Conservation (phyloP, 2,329 filamentous ascomycete genomes). For the Monascus ruber region DNA sequence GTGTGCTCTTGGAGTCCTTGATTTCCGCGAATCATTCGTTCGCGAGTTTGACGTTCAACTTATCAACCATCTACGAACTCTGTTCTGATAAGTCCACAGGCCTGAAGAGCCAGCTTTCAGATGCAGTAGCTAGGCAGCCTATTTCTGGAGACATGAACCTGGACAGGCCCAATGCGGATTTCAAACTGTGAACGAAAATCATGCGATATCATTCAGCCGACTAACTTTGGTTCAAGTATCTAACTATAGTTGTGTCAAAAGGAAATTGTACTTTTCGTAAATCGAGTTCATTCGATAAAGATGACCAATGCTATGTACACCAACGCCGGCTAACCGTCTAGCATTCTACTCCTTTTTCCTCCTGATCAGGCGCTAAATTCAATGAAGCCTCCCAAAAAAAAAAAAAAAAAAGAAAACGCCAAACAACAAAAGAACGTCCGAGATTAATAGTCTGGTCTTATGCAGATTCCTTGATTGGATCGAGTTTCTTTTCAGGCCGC, state of each 20-base stretch:
- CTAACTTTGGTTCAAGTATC: too few relatives aligned
- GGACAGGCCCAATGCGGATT: slow-evolving; percentile 62
- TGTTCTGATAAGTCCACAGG: slow-evolving; percentile 65
- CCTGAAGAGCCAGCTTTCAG: slow-evolving; percentile 60
- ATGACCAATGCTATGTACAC: background rate
- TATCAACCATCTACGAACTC: slow-evolving; percentile 84
- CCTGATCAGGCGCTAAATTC: background rate
- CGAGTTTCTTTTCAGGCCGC: slow-evolving; percentile 11
- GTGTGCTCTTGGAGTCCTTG: slow-evolving; percentile 54
- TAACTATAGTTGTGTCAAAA: too few relatives aligned
- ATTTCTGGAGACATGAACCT: slow-evolving; percentile 47
- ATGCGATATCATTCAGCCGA: background rate
- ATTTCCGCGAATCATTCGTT: slow-evolving; percentile 56
- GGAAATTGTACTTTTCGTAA: too few relatives aligned
- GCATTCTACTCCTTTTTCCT: background rate
- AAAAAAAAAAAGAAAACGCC: slow-evolving; percentile 11
- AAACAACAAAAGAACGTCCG: slow-evolving; percentile 7
- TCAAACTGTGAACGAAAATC: slow-evolving; percentile 51
- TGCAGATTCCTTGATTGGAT: slow-evolving; percentile 7
- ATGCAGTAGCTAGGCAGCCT: slow-evolving; percentile 52
- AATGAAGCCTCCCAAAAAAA: background rate
- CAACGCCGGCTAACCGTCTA: background rate
- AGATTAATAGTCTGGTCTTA: background rate
- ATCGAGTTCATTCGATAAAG: too few relatives aligned
- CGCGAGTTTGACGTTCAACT: slow-evolving; percentile 73